Percentiles rank a stretch among this genome's conserved stretches.
phyloP scores from a whole-genome alignment of 805 yeast species.

The Tetrapisispora iriomotensis region DNA sequence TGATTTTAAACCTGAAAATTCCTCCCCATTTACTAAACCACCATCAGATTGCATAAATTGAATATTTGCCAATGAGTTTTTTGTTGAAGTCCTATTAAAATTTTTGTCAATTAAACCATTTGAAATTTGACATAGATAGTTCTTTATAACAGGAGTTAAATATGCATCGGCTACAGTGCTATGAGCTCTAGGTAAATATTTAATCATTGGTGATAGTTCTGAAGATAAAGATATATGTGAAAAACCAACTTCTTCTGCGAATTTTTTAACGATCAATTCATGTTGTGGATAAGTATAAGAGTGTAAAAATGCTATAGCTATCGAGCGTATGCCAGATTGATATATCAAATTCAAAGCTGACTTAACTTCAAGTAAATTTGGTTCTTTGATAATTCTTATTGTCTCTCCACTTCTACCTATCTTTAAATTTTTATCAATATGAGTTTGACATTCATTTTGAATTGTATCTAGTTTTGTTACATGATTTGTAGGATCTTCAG shows the following conservation, averaged over 20 bases:
- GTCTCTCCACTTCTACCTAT: constrained; percentile 62
- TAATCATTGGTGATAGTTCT: constrained; percentile 69
- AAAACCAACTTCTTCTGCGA: constrained; percentile 62
- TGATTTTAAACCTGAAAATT: constrained; percentile 81
- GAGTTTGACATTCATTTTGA: too few relatives aligned
- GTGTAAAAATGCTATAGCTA: constrained; percentile 66
- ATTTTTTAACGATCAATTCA: constrained; percentile 46
- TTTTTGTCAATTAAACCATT: constrained; percentile 38
- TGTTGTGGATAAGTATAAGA: constrained; percentile 66
- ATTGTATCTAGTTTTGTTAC: constrained; percentile 14
- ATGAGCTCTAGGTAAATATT: constrained; percentile 63
- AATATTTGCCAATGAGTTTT: constrained; percentile 39
- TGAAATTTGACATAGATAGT: constrained; percentile 52
- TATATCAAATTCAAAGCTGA: constrained; percentile 36
- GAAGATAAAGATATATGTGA: constrained; percentile 57
- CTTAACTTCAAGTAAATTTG: constrained; percentile 37
- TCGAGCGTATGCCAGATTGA: constrained; percentile 50
- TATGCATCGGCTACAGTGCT: constrained; percentile 78
- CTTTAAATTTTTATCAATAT: too few relatives aligned
- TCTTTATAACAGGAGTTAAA: constrained; percentile 65
- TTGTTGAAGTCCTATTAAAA: not conserved
- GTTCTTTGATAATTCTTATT: constrained; percentile 44
- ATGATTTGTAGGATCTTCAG: constrained; percentile 52
- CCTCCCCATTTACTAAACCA: constrained; percentile 75
- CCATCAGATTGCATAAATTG: constrained; percentile 97